These are phyloP conservation scores for Wallacemonas rigidus DNA, from an alignment of 208 protist genomes.

Conservation along the genomic window DNA sequence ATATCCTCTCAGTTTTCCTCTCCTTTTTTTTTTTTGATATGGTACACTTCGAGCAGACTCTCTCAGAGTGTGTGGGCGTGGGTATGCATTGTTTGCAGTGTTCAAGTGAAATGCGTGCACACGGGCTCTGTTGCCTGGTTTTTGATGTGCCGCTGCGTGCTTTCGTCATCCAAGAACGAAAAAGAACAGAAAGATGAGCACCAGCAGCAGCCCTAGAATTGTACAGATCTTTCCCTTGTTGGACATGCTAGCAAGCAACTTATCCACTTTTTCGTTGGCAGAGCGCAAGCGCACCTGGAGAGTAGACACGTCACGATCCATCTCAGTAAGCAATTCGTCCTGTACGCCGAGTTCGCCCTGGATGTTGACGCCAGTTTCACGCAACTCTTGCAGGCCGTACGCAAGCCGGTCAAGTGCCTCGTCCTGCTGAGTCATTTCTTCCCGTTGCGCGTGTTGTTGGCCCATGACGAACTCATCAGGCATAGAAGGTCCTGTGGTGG, in stretches of 20 bases:
- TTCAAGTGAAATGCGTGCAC: neutral
- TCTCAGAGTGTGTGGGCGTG: no score
- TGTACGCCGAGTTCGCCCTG: conserved; percentile 75
- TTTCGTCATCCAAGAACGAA: conserved; percentile 21
- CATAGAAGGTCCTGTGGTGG: neutral
- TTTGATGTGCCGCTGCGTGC: neutral
- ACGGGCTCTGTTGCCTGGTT: no score
- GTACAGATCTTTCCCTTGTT: conserved; percentile 83
- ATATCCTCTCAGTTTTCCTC: no score
- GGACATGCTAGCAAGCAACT: conserved; percentile 83
- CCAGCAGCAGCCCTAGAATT: conserved; percentile 53
- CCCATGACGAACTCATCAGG: conserved; percentile 56
- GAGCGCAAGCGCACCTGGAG: conserved; percentile 67
- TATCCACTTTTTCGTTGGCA: conserved; percentile 82
- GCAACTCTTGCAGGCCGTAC: conserved; percentile 75
- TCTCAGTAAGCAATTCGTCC: conserved; percentile 63
- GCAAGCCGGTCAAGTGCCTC: conserved; percentile 73
- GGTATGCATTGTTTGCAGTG: neutral
- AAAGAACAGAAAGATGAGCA: conserved; percentile 55
- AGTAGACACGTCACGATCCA: conserved; percentile 62
- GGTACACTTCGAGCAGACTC: no score
- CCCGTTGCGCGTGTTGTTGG: conserved; percentile 58
- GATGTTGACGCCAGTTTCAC: conserved; percentile 79
- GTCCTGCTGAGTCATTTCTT: conserved; percentile 73
- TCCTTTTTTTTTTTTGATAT: no score